These are phyloP conservation scores for Candida tetrigidarum DNA, from an alignment of 1,139 yeast genomes.

Conservation along the genomic window DNA sequence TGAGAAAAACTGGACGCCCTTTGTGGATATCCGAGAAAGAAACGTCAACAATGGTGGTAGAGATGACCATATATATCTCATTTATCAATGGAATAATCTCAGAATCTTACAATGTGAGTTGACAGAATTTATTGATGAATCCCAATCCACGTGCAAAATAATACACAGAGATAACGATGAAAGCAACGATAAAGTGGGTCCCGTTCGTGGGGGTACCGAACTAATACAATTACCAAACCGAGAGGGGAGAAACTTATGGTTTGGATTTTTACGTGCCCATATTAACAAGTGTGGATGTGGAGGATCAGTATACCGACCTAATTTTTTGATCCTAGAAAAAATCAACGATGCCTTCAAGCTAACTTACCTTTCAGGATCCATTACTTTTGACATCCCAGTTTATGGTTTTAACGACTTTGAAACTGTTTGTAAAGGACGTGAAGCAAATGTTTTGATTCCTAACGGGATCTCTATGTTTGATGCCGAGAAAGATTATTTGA, in stretches of 20 bases:
- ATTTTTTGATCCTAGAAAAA: constrained; percentile 37
- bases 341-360: constrained; percentile 27
- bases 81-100: constrained; percentile 48
- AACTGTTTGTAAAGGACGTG: constrained; percentile 27
- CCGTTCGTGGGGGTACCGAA: constrained; percentile 56
- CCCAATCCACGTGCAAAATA: constrained; percentile 25
- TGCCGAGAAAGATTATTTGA: constrained; percentile 27
- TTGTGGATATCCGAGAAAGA: constrained; percentile 26
- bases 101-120: constrained; percentile 50
- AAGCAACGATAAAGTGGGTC: constrained; percentile 26
- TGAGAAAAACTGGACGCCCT: constrained; percentile 60
- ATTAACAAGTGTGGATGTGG: constrained; percentile 55
- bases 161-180: constrained; percentile 23
- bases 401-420: constrained; percentile 34
- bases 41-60: constrained; percentile 8
- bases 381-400: constrained; percentile 37
- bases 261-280: constrained; percentile 56
- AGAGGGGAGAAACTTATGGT: constrained; percentile 45
- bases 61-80: constrained; percentile 41
- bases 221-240: constrained; percentile 40
- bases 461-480: constrained; percentile 28
- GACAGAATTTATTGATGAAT: constrained; percentile 42
- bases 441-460: constrained; percentile 39
- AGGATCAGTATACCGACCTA: constrained; percentile 51
- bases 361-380: constrained; percentile 37